Evolutionary conservation across 768 basidiomycete species (phyloP), one percentile per base, ranked within the genome.

Genomic region (Fistulinella prunicolor): DNA sequence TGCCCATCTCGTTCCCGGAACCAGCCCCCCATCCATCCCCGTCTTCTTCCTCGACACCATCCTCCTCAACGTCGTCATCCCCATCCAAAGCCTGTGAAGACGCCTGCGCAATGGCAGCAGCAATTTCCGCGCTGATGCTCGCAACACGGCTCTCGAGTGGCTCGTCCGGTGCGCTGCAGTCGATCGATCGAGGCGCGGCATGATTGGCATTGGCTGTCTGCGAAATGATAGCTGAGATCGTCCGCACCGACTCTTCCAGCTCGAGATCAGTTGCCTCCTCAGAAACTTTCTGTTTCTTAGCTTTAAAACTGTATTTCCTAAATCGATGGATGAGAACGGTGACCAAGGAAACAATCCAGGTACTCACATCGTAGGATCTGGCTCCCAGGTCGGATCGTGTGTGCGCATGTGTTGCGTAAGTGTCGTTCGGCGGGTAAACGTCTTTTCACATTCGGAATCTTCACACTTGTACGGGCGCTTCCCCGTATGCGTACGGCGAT

Each of bases 401-500:
- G 85, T 88, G 49, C 83, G 80, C 89, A 93, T 91, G 67, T 93
- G 91, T 26, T 85, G 80, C 6, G 86, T 91, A 46, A 94, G 68
- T 20, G 89, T 91, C 46, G 89, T 89, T 49, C 89, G 78, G 47
- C 91, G 80, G 19, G 89, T 91, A 67, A 93, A 93, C 1, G 88
- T 89, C 75, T 92, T 92, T 59, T 87, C 85, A 67, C 88, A 89
- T 50, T 81, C 78, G 4, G 84, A 79, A 53, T 88, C 83, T 65
- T 89, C 87, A 63, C 90, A 92, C 62, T 85, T 89, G 66, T 90
- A 92, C 26, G 87, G 88, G 44, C 89, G 81, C 65, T 88, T 92
- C 36, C 86, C 89, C 9, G 87, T 90, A 59, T 89, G 91, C 20
- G 89, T 93, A 56, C 93, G 81, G 44, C 93, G 82, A 72, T 95